Conservation (phyloP, 2,329 filamentous ascomycete species). For the Penicillium janthinellum region DNA sequence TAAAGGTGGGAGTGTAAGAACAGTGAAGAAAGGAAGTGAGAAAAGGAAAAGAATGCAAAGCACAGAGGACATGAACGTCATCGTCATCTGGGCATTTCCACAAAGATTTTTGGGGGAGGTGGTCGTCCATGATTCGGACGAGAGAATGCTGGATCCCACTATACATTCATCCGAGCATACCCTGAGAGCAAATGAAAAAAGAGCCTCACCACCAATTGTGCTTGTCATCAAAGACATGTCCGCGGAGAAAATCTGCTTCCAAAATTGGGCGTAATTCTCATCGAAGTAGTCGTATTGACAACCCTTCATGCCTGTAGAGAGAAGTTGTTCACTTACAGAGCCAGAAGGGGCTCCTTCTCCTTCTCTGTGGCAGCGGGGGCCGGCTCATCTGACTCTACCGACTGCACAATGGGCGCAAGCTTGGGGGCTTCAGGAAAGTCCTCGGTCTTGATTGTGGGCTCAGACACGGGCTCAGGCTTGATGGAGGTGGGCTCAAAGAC, state of each 20-base stretch:
- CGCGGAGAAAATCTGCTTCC: conserved; percentile 9
- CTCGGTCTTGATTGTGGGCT: conserved; percentile 35
- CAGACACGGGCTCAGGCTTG: conserved; percentile 34
- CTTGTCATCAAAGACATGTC: conserved; percentile 16
- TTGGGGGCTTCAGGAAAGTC: conserved; percentile 55
- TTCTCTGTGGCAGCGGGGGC: conserved; percentile 31
- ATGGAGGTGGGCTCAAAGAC: conserved; percentile 15
- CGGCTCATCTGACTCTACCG: conserved; percentile 33
- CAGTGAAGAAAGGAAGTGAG: conserved; percentile 6
- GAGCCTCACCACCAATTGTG: conserved; percentile 3
- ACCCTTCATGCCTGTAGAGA: not conserved
- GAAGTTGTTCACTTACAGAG: conserved; percentile 23
- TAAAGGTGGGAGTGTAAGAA: conserved; percentile 11
- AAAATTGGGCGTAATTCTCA: conserved; percentile 8
- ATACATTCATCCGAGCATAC: conserved; percentile 17
- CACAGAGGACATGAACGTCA: conserved; percentile 15
- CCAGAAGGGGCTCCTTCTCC: conserved; percentile 40
- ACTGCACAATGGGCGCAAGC: conserved; percentile 37
- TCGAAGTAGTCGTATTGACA: conserved; percentile 2
- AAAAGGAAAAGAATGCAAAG: not conserved
- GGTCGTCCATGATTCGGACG: conserved; percentile 13
- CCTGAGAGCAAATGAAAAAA: conserved; percentile 10
- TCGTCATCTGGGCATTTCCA: conserved; percentile 19
- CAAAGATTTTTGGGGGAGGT: conserved; percentile 6
- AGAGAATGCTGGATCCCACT: conserved; percentile 7